Conservation (phyloP, 1,139 yeast species). For the Scheffersomyces segobiensis region DNA sequence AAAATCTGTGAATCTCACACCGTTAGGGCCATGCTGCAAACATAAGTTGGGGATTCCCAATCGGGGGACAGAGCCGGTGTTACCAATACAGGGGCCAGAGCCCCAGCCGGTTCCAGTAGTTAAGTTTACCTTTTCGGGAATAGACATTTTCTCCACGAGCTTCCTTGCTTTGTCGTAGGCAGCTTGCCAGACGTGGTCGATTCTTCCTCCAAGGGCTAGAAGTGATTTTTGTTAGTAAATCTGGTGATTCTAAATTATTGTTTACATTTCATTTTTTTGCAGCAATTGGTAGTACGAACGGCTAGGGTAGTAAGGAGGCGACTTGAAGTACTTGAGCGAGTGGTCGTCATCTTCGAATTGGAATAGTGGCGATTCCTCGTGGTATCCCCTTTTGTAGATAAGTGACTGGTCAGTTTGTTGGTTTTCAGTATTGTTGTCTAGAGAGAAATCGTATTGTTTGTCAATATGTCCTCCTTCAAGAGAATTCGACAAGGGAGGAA, state of each 20-base stretch:
- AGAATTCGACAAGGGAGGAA: neutral
- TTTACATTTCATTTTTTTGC: neutral
- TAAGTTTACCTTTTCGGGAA: conserved; percentile 59
- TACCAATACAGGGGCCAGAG: conserved; percentile 64
- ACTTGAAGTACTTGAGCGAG: conserved; percentile 25
- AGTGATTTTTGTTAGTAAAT: conserved; percentile 7
- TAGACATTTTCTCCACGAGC: conserved; percentile 53
- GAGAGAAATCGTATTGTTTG: conserved; percentile 7
- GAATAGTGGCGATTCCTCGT: conserved; percentile 36
- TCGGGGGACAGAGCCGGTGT: conserved; percentile 60
- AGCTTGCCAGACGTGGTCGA: conserved; percentile 51
- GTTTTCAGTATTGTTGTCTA: conserved; percentile 1
- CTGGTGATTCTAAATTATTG: neutral
- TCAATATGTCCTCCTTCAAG: conserved; percentile 4
- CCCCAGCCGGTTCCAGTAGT: conserved; percentile 72
- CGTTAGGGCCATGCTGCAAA: conserved; percentile 66
- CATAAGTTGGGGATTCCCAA: conserved; percentile 59
- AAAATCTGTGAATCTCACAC: conserved; percentile 59
- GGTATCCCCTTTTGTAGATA: conserved; percentile 31
- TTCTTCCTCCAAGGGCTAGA: conserved; percentile 42
- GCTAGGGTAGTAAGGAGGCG: conserved; percentile 36
- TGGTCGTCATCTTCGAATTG: conserved; percentile 26
- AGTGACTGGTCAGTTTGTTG: conserved; percentile 2
- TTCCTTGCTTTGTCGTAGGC: conserved; percentile 59
- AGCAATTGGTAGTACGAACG: conserved; percentile 26